phyloP scores from a whole-genome alignment of 1,284 basidiomycete species.

The Boletus subluridellus region DNA sequence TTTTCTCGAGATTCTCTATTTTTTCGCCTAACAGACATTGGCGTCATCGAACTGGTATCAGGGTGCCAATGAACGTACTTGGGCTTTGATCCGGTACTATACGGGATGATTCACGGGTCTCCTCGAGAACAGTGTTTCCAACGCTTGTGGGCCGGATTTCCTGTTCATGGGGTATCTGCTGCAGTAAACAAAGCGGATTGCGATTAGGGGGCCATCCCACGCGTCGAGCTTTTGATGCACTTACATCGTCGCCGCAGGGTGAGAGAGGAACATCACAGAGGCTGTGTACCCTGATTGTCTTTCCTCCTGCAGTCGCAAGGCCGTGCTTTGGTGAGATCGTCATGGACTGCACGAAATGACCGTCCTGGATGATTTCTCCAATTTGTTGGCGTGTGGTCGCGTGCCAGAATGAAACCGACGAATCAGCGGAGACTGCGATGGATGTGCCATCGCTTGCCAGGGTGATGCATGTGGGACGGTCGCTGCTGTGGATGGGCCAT shows the following conservation, averaged over 20 bases:
- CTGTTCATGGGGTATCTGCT: neutral
- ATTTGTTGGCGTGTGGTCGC: neutral
- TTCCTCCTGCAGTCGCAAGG: neutral
- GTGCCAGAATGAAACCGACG: constrained; percentile 7
- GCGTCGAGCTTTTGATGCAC: neutral
- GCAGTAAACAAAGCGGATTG: neutral
- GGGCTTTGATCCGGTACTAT: no score
- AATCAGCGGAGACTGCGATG: neutral
- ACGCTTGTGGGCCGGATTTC: neutral
- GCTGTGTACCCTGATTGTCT: neutral
- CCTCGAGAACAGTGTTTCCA: neutral
- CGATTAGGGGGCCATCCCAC: neutral
- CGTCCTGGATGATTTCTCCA: no score
- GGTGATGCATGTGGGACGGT: neutral
- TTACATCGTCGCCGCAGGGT: neutral
- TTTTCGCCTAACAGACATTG: neutral
- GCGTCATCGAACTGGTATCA: neutral
- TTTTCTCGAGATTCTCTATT: neutral
- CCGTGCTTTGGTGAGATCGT: neutral
- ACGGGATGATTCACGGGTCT: neutral
- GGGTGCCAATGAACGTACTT: neutral
- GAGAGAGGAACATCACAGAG: neutral
- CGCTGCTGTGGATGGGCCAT: neutral
- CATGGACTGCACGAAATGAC: neutral
- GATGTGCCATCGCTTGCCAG: neutral